phyloP scores from a whole-genome alignment of 176 grass and related monocot species.

The Eleusine indica region DNA sequence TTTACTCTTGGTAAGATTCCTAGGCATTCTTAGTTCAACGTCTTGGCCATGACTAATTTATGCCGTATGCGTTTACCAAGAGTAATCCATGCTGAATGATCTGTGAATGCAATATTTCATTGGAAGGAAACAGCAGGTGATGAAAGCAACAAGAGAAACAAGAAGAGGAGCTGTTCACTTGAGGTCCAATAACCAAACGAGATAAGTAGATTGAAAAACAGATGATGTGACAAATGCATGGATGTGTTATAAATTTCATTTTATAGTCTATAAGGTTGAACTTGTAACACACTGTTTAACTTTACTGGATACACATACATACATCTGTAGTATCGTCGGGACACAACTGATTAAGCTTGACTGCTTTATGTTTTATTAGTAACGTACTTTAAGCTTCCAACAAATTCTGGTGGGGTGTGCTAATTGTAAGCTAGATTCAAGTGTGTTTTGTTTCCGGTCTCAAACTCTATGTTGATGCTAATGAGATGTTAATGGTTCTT shows the following conservation, averaged over 20 bases:
- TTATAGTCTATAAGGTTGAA: neutral
- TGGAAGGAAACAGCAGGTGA: slow-evolving; percentile 68
- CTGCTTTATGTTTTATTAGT: no score
- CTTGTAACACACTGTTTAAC: neutral
- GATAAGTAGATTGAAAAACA: slow-evolving; percentile 71
- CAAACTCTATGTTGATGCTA: no score
- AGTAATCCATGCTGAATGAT: slow-evolving; percentile 1
- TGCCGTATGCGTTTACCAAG: no score
- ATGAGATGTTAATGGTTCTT: no score
- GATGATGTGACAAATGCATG: slow-evolving; percentile 66
- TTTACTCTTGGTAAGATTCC: slow-evolving; percentile 76
- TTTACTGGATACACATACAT: neutral
- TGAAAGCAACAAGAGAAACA: slow-evolving; percentile 61
- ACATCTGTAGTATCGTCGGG: no score
- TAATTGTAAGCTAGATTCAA: no score
- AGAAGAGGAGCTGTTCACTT: slow-evolving; percentile 78
- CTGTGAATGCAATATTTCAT: slow-evolving; percentile 33
- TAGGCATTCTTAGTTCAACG: neutral
- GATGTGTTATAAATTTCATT: slow-evolving; percentile 39
- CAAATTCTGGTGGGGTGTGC: no score
- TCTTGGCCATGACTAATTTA: neutral
- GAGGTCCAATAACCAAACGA: slow-evolving; percentile 73
- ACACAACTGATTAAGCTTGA: no score
- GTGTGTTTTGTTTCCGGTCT: no score
- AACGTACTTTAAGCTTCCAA: no score